phyloP scores from a whole-genome alignment of 2,329 filamentous ascomycete genomes.

The Fusarium mundagurra region DNA sequence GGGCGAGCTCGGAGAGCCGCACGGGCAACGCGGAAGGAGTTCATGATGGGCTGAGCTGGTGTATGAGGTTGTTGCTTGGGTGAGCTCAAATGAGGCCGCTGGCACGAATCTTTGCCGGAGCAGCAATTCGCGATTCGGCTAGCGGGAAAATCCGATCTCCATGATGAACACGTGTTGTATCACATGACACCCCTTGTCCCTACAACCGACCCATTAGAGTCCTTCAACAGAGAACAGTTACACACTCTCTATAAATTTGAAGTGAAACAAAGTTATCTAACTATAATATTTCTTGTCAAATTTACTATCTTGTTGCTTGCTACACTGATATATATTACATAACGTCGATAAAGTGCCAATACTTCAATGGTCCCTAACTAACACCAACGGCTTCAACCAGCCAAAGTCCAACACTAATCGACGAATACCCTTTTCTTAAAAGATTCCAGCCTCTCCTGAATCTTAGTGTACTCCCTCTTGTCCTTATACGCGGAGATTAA shows the following conservation, averaged over 20 bases:
- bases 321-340: background rate
- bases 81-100: constrained; percentile 55
- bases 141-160: constrained; percentile 52
- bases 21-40: constrained; percentile 91
- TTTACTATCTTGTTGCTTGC: background rate
- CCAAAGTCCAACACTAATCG: background rate
- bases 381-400: background rate
- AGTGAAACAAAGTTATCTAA: background rate
- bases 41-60: constrained; percentile 75
- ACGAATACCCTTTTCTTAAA: background rate
- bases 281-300: background rate
- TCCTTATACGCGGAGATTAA: background rate
- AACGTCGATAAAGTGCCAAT: background rate
- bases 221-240: background rate
- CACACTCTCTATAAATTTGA: background rate
- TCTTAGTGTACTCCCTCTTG: background rate
- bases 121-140: constrained; percentile 53
- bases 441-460: background rate
- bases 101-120: constrained; percentile 59
- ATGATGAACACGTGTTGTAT: constrained; percentile 41
- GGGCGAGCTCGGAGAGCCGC: constrained; percentile 86
- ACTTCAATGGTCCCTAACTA: background rate
- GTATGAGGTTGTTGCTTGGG: constrained; percentile 61
- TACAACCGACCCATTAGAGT: background rate
- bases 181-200: constrained; percentile 43